Evolutionary conservation across 192 early-diverging fungal genomes (phyloP).

Genomic region (Cetraspora pellucida): DNA sequence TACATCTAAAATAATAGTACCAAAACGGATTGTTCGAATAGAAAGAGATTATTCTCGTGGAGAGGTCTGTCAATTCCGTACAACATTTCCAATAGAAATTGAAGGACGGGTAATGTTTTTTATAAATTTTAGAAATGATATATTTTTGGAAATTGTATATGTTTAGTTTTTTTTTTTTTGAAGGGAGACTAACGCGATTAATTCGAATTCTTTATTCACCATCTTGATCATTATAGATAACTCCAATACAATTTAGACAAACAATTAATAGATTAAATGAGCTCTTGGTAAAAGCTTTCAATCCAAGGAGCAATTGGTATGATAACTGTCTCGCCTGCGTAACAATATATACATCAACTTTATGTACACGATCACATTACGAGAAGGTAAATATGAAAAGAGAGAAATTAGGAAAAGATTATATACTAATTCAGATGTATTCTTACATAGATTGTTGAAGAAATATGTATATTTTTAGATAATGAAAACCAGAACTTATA

Average conservation of each 20-base stretch:
- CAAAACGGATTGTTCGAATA: constrained; percentile 30
- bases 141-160: too few species aligned
- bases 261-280: constrained; percentile 30
- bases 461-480: constrained; percentile 36
- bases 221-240: constrained; percentile 10
- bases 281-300: constrained; percentile 18
- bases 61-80: constrained; percentile 31
- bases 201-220: neutral
- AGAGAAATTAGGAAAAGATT: neutral
- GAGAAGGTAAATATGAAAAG: constrained; percentile 6
- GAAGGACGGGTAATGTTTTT: constrained; percentile 22
- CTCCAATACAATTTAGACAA: constrained; percentile 13
- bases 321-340: constrained; percentile 26
- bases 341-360: constrained; percentile 30
- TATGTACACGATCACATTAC: constrained; percentile 25
- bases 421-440: neutral
- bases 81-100: constrained; percentile 20
- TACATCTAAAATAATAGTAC: neutral
- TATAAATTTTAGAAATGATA: constrained; percentile 1
- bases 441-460: constrained; percentile 21
- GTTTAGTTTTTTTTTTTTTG: too few species aligned
- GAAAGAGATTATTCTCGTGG: constrained; percentile 32
- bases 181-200: neutral
- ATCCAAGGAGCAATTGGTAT: constrained; percentile 22
- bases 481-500: constrained; percentile 24